A percentile compares a stretch with the other conserved stretches of the same genome.
phyloP scores from a whole-genome alignment of 2,329 filamentous ascomycete species.

The Lachnellula occidentalis region DNA sequence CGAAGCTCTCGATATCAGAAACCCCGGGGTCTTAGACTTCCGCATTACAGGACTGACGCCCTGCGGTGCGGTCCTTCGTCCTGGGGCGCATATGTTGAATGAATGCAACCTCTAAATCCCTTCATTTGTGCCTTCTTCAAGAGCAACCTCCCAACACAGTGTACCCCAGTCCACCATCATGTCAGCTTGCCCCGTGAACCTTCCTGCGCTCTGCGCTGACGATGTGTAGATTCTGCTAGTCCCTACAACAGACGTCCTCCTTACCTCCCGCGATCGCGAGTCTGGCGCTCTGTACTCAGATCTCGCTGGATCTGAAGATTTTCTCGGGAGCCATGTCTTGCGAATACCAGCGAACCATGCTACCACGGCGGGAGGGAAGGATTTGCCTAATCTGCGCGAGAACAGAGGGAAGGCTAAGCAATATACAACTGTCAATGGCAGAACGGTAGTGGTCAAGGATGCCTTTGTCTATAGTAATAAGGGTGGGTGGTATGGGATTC shows the following conservation, averaged over 20 bases:
- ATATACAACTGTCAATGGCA: conserved; percentile 85
- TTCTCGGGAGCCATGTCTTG: conserved; percentile 93
- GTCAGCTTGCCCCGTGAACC: conserved; percentile 32
- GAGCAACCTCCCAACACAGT: conserved; percentile 87
- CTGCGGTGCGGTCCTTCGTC: conserved; percentile 23
- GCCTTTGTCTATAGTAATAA: conserved; percentile 93
- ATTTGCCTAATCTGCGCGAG: conserved; percentile 68
- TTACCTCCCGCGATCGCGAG: conserved; percentile 83
- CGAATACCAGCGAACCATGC: conserved; percentile 61
- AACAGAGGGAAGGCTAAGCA: conserved; percentile 89
- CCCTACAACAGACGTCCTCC: conserved; percentile 84
- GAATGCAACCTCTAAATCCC: conserved; percentile 98
- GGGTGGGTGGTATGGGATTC: conserved; percentile 47
- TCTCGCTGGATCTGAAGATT: conserved; percentile 84
- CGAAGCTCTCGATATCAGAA: not conserved
- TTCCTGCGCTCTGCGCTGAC: conserved; percentile 10
- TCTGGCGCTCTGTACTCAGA: conserved; percentile 72
- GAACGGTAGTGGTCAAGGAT: conserved; percentile 92
- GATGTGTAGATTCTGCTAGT: conserved; percentile 70
- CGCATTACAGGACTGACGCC: conserved; percentile 21
- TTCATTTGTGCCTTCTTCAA: conserved; percentile 98
- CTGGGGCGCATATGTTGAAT: conserved; percentile 39
- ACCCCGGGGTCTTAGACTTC: not conserved
- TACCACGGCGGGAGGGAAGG: conserved; percentile 48
- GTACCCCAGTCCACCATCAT: conserved; percentile 84